phyloP scores from a whole-genome alignment of 768 basidiomycete genomes.

The Clitopilus passeckerianus region DNA sequence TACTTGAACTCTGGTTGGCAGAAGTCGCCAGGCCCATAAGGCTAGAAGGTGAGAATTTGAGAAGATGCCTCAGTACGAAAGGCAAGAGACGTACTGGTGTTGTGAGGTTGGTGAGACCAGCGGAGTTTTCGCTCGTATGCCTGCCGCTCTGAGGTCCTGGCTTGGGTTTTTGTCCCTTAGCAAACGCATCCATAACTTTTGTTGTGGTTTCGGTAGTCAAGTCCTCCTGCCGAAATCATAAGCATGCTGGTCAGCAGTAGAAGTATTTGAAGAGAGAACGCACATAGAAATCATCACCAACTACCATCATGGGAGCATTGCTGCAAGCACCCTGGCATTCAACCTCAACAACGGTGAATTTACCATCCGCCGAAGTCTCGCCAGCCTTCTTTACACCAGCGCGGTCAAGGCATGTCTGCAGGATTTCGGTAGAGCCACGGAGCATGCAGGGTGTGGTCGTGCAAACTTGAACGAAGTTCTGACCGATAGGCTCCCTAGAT shows the following conservation, averaged over 20 bases:
- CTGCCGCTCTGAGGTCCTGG: slow-evolving; percentile 91
- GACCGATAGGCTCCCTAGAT: slow-evolving; percentile 83
- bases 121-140: slow-evolving; percentile 88
- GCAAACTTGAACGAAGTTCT: slow-evolving; percentile 96
- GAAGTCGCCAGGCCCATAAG: slow-evolving; percentile 90
- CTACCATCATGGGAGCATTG: slow-evolving; percentile 95
- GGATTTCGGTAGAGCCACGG: slow-evolving; percentile 84
- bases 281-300: slow-evolving; percentile 97
- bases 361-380: slow-evolving; percentile 91
- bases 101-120: slow-evolving; percentile 77
- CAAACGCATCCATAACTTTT: slow-evolving; percentile 74
- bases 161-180: slow-evolving; percentile 81
- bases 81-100: slow-evolving; percentile 46
- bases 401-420: slow-evolving; percentile 78
- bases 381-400: slow-evolving; percentile 84
- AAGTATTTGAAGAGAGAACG: slow-evolving; percentile 18
- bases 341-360: slow-evolving; percentile 96
- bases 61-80: background rate
- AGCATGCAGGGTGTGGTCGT: slow-evolving; percentile 99
- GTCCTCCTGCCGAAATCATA: slow-evolving; percentile 61
- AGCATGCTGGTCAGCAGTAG: background rate
- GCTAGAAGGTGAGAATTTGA: slow-evolving; percentile 41
- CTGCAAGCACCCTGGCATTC: slow-evolving; percentile 99
- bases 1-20: slow-evolving; percentile 84
- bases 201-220: slow-evolving; percentile 73